Conservation (phyloP, 2,329 filamentous ascomycete species). For the Ilyonectria robusta region DNA sequence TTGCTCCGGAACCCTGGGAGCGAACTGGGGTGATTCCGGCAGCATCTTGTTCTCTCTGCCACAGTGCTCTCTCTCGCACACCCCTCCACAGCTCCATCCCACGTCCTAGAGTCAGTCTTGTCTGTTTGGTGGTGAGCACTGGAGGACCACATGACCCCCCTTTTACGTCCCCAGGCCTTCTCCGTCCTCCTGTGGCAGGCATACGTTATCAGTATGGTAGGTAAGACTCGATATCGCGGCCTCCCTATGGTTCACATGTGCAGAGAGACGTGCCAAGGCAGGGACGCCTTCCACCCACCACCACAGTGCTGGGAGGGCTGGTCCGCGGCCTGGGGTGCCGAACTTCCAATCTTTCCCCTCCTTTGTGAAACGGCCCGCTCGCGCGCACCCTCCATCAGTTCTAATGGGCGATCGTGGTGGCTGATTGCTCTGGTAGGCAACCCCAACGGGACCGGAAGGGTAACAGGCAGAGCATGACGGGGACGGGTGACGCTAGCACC, state of each 20-base stretch:
- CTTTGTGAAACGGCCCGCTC: slow-evolving; percentile 48
- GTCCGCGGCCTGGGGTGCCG: slow-evolving; percentile 18
- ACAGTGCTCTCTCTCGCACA: slow-evolving; percentile 4
- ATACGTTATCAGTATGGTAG: slow-evolving; percentile 16
- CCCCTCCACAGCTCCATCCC: slow-evolving; percentile 35
- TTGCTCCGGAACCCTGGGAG: slow-evolving; percentile 19
- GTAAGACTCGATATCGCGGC: slow-evolving; percentile 16
- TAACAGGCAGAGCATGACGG: slow-evolving; percentile 29
- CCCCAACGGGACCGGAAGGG: slow-evolving; percentile 33
- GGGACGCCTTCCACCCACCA: slow-evolving; percentile 8
- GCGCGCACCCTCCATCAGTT: slow-evolving; percentile 43
- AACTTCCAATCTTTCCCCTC: slow-evolving; percentile 31
- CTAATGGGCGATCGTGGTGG: slow-evolving; percentile 28
- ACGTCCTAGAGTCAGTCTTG: slow-evolving; percentile 33
- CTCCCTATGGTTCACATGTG: slow-evolving; percentile 24
- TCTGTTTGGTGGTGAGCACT: slow-evolving; percentile 37
- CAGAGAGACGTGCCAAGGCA: slow-evolving; percentile 17
- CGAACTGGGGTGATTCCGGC: slow-evolving; percentile 9
- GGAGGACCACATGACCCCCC: slow-evolving; percentile 41
- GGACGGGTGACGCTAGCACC: slow-evolving; percentile 30
- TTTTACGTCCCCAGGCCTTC: slow-evolving; percentile 9
- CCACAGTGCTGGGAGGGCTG: slow-evolving; percentile 8
- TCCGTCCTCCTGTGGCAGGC: slow-evolving; percentile 9
- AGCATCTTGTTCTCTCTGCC: neutral
- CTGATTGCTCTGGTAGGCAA: slow-evolving; percentile 29